Base-by-base conservation (phyloP, 1,284 basidiomycete genomes). In the Fomitopsis betulina region DNA sequence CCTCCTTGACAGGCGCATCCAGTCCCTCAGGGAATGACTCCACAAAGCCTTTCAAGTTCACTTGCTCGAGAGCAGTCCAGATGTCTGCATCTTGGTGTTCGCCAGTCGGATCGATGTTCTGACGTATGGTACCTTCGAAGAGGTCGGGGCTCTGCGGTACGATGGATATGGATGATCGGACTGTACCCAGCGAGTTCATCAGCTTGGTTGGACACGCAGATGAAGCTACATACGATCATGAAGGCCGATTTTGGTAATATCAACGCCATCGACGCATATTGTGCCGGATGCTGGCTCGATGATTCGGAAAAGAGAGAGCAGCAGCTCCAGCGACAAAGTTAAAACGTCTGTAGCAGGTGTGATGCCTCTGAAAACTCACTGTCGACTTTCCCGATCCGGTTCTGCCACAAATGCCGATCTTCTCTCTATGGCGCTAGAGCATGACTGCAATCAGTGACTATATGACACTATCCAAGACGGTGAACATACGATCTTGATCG, bases 321-420 rank as follows among this genome's bases (percentile, higher is more conserved):
- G 75, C 17, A 87, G 69, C 81, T 87, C 61, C 42, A 60, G 38
- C 5, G 30, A 51, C 27, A 55, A 57, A 12, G 27, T 37, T 43
- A 55, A n/a, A 58, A 8, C 27, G 21, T 2, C 10, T 55, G 51
- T 35, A 30, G 45, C 25, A 19, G 35, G 15, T 6, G 55, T 38
- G 58, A 4, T 65, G 0, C 6, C 32, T 58, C 8, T 25, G 54
- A 5, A 72, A 37, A 82, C 86, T 78, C 59, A 95, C 82, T 3
- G 90, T 91, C 30, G 87, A 91, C 75, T 97, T 97, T 60, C 95
- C 95, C n/a, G 93, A 91, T 1, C 96, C 94, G 0, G 96, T 98
- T 60, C 95, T 77, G 1, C 95, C 95, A 66, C 87, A 87, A 4
- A 96, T 81, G 21, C 93, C 94, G 53, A 97, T 84, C 64, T 93